phyloP scores from a whole-genome alignment of 2,329 filamentous ascomycete genomes.

The Xylariaceae sp. region DNA sequence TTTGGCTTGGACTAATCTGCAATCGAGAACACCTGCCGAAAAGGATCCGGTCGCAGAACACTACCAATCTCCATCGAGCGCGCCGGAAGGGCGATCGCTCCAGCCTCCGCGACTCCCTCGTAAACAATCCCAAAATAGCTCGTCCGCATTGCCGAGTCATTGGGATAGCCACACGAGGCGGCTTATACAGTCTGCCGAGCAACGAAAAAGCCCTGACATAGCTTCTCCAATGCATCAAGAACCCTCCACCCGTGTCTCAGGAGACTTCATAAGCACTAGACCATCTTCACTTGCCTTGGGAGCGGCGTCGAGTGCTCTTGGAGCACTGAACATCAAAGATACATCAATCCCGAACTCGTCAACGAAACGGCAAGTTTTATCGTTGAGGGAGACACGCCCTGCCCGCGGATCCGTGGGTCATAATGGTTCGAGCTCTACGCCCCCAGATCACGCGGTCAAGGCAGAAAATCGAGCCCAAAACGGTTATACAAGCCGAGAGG shows the following conservation, averaged over 20 bases:
- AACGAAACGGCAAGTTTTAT: slow-evolving; percentile 13
- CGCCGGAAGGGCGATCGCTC: too few relatives aligned
- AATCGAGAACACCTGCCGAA: too few relatives aligned
- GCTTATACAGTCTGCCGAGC: slow-evolving; percentile 40
- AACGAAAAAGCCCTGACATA: slow-evolving; percentile 26
- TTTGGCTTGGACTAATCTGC: slow-evolving; percentile 50
- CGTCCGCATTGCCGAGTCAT: slow-evolving; percentile 33
- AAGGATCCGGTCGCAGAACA: too few relatives aligned
- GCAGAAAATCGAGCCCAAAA: slow-evolving; percentile 16
- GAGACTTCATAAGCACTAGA: slow-evolving; percentile 35
- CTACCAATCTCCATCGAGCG: too few relatives aligned
- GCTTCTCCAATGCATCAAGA: slow-evolving; percentile 28
- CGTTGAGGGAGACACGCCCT: slow-evolving; percentile 15
- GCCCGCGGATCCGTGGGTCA: slow-evolving; percentile 15
- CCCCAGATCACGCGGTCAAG: slow-evolving; percentile 10
- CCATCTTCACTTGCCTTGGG: slow-evolving; percentile 50
- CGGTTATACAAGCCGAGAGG: slow-evolving; percentile 11
- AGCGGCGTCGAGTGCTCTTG: slow-evolving; percentile 54
- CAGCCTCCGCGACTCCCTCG: too few relatives aligned
- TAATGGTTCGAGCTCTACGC: slow-evolving; percentile 9
- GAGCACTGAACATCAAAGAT: slow-evolving; percentile 31
- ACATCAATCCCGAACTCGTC: slow-evolving; percentile 19
- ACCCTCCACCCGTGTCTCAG: slow-evolving; percentile 34
- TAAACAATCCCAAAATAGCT: slow-evolving; percentile 24
- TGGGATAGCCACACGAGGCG: slow-evolving; percentile 56